A percentile compares a stretch with the other conserved stretches of the same genome.
Conservation (phyloP, 192 early-diverging fungal species). For the Lobosporangium transversale region DNA sequence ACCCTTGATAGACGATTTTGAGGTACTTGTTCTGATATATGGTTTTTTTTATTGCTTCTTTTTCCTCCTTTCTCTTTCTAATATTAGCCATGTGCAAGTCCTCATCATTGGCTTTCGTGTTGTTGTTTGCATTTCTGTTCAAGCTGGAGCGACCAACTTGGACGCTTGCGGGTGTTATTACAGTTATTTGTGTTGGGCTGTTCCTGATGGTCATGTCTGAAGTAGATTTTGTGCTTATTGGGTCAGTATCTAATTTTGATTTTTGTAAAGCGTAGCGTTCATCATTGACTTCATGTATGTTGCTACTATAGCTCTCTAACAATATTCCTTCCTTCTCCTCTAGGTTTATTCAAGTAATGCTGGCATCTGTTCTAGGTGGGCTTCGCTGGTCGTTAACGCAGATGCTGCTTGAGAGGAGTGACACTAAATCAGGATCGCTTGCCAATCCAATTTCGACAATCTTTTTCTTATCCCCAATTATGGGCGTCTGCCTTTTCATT, state of each 20-base stretch:
- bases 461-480: constrained; percentile 83
- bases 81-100: constrained; percentile 86
- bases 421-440: constrained; percentile 77
- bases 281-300: no score
- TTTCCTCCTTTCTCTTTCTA: not conserved
- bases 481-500: constrained; percentile 71
- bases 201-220: constrained; percentile 90
- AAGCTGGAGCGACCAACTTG: constrained; percentile 81
- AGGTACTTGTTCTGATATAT: no score
- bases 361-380: constrained; percentile 85
- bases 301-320: constrained; percentile 1
- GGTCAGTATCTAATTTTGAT: no score
- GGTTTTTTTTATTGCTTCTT: constrained; percentile 12
- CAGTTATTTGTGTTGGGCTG: constrained; percentile 83
- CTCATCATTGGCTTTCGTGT: constrained; percentile 76
- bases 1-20: not conserved
- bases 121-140: constrained; percentile 93
- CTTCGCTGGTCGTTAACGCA: constrained; percentile 92
- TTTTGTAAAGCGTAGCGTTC: no score
- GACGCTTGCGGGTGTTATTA: constrained; percentile 76
- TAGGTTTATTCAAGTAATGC: constrained; percentile 79
- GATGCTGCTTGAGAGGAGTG: constrained; percentile 69
- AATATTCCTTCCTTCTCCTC: not conserved
- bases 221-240: constrained; percentile 79
- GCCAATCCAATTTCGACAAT: constrained; percentile 91